Percentiles rank a stretch among this genome's conserved stretches.
Conservation (phyloP, 2,329 filamentous ascomycete genomes). For the Zalaria obscura region DNA sequence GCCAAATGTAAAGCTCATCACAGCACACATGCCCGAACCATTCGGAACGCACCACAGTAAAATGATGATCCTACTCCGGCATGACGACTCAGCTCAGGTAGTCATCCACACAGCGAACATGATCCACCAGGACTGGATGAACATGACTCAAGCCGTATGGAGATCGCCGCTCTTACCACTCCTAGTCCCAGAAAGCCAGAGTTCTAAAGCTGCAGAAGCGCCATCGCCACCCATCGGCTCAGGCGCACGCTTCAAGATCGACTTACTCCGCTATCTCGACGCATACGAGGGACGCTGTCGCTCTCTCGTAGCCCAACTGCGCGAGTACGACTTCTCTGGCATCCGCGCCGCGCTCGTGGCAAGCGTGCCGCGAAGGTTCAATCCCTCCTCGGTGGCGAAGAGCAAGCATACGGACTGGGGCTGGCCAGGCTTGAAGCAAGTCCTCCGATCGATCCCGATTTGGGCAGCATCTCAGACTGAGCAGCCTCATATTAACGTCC, state of each 20-base stretch:
- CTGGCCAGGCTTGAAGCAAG: constrained; percentile 53
- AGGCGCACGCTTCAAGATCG: constrained; percentile 59
- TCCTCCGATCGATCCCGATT: constrained; percentile 39
- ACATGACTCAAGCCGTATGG: constrained; percentile 80
- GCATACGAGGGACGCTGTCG: constrained; percentile 49
- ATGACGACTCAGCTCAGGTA: constrained; percentile 63
- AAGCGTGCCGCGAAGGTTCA: constrained; percentile 50
- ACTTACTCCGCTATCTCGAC: constrained; percentile 57
- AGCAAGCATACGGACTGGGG: constrained; percentile 49
- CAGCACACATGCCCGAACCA: constrained; percentile 66
- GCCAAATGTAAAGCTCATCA: constrained; percentile 54
- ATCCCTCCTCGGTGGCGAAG: neutral
- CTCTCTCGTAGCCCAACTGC: constrained; percentile 43
- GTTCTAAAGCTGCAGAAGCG: neutral
- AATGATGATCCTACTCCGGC: constrained; percentile 71
- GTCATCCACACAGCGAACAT: constrained; percentile 85
- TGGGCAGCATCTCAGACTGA: constrained; percentile 9
- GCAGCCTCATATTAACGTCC: constrained; percentile 37
- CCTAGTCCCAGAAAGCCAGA: neutral
- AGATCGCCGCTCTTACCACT: constrained; percentile 58
- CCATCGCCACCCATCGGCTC: constrained; percentile 33
- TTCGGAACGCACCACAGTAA: constrained; percentile 81
- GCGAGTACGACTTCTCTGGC: constrained; percentile 51
- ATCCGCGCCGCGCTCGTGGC: constrained; percentile 61
- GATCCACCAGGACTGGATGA: constrained; percentile 75